Conservation (phyloP, 2,329 filamentous ascomycete species). For the Fusarium devonianum region DNA sequence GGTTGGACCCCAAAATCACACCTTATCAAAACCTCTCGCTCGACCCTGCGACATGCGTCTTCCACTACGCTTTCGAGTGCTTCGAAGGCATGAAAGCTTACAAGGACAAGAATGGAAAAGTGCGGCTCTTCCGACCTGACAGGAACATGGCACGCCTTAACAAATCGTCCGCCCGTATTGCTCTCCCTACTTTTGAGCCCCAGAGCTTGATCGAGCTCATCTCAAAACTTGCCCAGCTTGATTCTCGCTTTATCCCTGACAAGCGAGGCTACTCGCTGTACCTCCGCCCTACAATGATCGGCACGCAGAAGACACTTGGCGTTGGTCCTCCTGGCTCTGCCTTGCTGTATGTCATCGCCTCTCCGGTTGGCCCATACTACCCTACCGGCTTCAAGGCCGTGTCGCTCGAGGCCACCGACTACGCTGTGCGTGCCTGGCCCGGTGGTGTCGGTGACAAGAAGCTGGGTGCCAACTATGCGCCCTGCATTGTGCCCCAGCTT, state of each 20-base stretch:
- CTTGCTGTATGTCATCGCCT: constrained; percentile 93
- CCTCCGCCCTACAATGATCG: constrained; percentile 95
- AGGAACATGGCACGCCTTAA: constrained; percentile 97
- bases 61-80: constrained; percentile 98
- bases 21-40: constrained; percentile 98
- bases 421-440: constrained; percentile 96
- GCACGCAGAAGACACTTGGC: constrained; percentile 92
- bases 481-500: constrained; percentile 95
- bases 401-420: constrained; percentile 93
- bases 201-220: constrained; percentile 82
- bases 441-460: constrained; percentile 98
- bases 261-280: constrained; percentile 92
- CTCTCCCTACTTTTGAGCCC: constrained; percentile 83
- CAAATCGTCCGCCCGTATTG: constrained; percentile 89
- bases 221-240: constrained; percentile 77
- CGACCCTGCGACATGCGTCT: constrained; percentile 94
- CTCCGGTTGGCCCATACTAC: constrained; percentile 96
- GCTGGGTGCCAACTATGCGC: constrained; percentile 98
- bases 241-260: constrained; percentile 88
- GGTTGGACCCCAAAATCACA: constrained; percentile 81
- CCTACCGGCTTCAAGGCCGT: constrained; percentile 98
- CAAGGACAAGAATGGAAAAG: constrained; percentile 79
- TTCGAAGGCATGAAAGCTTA: constrained; percentile 99
- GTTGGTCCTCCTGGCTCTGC: constrained; percentile 92
- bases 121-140: constrained; percentile 91